Evolutionary conservation across 2,329 filamentous ascomycete genomes (phyloP), one percentile per base, ranked within the genome.

Genomic region (Ciborinia camelliae): DNA sequence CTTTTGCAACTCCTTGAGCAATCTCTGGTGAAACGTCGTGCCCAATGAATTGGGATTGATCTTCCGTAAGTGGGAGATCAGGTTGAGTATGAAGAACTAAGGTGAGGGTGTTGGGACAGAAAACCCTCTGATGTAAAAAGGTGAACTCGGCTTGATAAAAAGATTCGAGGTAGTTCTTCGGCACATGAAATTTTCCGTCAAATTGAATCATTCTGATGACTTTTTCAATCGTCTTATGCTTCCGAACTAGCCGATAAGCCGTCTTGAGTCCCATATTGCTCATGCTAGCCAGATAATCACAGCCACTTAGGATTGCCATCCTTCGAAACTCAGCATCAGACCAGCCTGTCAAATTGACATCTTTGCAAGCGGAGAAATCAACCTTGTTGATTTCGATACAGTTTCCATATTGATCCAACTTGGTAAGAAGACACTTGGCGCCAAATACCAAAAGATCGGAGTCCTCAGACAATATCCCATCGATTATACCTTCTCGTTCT

Each of bases 241-340:
- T 97, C 66, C 94, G 87, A 66, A 99, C 84, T 80, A 95, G 86
- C 52, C 92, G 88, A 77, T 99, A 90, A 0, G 95, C 94, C 7
- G 93, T 98, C 81, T 97, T 98, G 64, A 99, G 77, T 0, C 95
- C 95, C 77, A 99, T 86, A 59, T 90, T 90, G 64, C 86, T 88
- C 67, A 99, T 90, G 65, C 90, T 90, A 2, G 88, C 81, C n/a
- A 98, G 83, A 76, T 99, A 99, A 75, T 99, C 95, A 75, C 95
- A 99, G 9, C 95, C 95, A 74, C 92, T 97, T 66, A 99, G 79
- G 70, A 99, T 99, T 48, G 93, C 92, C 95, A 99, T 99, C 62
- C 87, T 88, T 66, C 95, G 86, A 72, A 99, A 99, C 70, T 97
- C 91, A 12, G 83, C 82, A 75, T 98, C 94, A 2, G 91, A 90